Percentiles rank a stretch among this genome's conserved stretches.
Evolutionary conservation across 306 rosid species (phyloP).

Genomic region (Boehmeria nivea): DNA sequence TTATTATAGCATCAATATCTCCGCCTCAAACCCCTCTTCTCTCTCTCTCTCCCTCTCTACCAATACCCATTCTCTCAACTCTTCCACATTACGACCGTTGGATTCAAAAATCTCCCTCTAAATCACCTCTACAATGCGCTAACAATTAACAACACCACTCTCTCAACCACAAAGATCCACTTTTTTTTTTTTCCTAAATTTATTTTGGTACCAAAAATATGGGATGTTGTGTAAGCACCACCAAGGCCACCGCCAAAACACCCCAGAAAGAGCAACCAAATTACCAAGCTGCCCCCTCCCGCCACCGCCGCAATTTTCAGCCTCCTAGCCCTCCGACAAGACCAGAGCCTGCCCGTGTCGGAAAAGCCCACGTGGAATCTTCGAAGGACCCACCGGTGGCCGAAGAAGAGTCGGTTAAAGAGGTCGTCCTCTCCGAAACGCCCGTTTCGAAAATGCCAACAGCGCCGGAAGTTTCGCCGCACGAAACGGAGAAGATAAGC

Average conservation of each 20-base stretch:
- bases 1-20: neutral
- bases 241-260: neutral
- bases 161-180: constrained; percentile 31
- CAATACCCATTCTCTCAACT: neutral
- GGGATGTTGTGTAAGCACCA: constrained; percentile 82
- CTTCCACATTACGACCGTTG: constrained; percentile 40
- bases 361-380: constrained; percentile 10
- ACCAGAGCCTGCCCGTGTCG: constrained; percentile 20
- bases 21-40: neutral
- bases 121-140: neutral
- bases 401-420: constrained; percentile 83
- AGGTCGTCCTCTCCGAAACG: constrained; percentile 82
- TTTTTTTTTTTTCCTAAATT: too few relatives aligned
- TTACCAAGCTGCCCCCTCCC: constrained; percentile 17
- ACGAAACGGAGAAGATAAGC: constrained; percentile 11
- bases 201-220: too few relatives aligned
- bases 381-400: constrained; percentile 17
- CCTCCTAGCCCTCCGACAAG: constrained; percentile 19
- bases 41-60: neutral
- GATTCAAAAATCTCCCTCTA: constrained; percentile 17
- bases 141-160: constrained; percentile 7
- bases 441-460: constrained; percentile 66
- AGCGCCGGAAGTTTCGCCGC: constrained; percentile 9
- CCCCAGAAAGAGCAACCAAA: constrained; percentile 19
- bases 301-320: constrained; percentile 19